Percentiles rank a stretch among this genome's conserved stretches.
phyloP scores from a whole-genome alignment of 2,329 filamentous ascomycete genomes.

The Pseudocercospora ulei region DNA sequence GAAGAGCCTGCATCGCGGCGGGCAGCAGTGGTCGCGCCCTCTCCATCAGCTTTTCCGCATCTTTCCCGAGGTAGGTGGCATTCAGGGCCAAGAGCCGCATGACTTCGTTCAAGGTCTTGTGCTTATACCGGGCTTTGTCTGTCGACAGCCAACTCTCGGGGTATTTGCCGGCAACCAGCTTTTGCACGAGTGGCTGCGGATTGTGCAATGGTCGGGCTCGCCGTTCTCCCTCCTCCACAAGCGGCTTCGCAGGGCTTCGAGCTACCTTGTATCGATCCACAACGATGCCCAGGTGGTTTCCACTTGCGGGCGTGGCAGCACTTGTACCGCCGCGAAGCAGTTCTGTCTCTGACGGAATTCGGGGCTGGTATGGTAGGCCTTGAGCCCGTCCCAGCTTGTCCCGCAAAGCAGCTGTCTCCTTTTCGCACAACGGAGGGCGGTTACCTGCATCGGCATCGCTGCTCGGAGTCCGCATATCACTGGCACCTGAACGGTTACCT shows the following conservation, averaged over 20 bases:
- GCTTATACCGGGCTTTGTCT: constrained; percentile 12
- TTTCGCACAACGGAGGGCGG: not conserved
- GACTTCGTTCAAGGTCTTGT: constrained; percentile 21
- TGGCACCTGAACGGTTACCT: not conserved
- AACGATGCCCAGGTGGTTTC: constrained; percentile 23
- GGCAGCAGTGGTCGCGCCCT: constrained; percentile 27
- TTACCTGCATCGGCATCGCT: not conserved
- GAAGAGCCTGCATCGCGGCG: constrained; percentile 3
- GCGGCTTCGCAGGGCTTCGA: constrained; percentile 16
- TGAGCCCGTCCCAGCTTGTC: constrained; percentile 6
- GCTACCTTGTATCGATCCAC: constrained; percentile 23
- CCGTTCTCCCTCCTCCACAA: not conserved
- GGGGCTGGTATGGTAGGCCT: constrained; percentile 11
- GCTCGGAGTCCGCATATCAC: not conserved
- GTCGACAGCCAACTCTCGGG: not conserved
- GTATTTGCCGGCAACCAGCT: constrained; percentile 23
- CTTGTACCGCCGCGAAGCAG: constrained; percentile 23
- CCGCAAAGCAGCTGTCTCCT: constrained; percentile 1
- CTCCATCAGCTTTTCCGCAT: constrained; percentile 30
- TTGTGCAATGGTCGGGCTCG: not conserved
- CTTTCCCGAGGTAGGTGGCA: constrained; percentile 22
- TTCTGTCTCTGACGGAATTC: constrained; percentile 1
- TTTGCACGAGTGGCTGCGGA: constrained; percentile 15
- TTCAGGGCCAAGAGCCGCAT: constrained; percentile 24
- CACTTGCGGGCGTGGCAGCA: constrained; percentile 22